Conservation (phyloP, 1,284 basidiomycete species). For the Porogramme epimiltina region DNA sequence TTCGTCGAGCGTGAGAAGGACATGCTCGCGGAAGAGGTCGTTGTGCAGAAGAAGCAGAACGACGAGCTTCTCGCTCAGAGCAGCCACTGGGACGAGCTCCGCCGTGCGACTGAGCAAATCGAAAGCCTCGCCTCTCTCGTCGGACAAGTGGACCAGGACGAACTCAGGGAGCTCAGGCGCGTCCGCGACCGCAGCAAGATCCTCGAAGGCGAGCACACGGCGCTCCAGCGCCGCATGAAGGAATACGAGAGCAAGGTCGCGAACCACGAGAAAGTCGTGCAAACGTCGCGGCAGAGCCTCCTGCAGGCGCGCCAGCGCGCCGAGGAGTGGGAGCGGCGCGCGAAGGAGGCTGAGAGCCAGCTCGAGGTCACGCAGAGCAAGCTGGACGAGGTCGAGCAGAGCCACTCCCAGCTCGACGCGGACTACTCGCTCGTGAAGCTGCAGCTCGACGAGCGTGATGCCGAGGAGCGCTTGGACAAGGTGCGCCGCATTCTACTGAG, state of each 20-base stretch:
- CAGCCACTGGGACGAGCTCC: constrained; percentile 71
- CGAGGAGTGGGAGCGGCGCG: constrained; percentile 76
- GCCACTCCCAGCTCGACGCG: constrained; percentile 62
- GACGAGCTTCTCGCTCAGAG: constrained; percentile 62
- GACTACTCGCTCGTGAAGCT: constrained; percentile 66
- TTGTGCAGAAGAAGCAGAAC: constrained; percentile 56
- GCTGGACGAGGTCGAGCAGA: constrained; percentile 67
- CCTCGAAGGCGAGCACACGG: constrained; percentile 66
- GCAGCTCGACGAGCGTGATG: constrained; percentile 75
- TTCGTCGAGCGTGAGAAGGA: constrained; percentile 66
- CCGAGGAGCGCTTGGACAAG: constrained; percentile 64
- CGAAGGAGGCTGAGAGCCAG: constrained; percentile 68
- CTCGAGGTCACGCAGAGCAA: constrained; percentile 59
- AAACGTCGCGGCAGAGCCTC: constrained; percentile 62
- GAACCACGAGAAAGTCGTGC: constrained; percentile 61
- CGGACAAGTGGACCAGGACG: constrained; percentile 66
- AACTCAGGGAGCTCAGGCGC: constrained; percentile 66
- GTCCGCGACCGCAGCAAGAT: constrained; percentile 64
- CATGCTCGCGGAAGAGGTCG: constrained; percentile 48
- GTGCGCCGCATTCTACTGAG: constrained; percentile 40
- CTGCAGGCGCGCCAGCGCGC: constrained; percentile 74
- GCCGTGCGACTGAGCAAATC: constrained; percentile 66
- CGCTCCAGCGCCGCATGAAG: constrained; percentile 69
- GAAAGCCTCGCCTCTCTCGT: constrained; percentile 62
- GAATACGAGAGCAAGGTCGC: constrained; percentile 66